Evolutionary conservation across 1,284 basidiomycete genomes (phyloP).

Genomic region (Leccinum subatratum): DNA sequence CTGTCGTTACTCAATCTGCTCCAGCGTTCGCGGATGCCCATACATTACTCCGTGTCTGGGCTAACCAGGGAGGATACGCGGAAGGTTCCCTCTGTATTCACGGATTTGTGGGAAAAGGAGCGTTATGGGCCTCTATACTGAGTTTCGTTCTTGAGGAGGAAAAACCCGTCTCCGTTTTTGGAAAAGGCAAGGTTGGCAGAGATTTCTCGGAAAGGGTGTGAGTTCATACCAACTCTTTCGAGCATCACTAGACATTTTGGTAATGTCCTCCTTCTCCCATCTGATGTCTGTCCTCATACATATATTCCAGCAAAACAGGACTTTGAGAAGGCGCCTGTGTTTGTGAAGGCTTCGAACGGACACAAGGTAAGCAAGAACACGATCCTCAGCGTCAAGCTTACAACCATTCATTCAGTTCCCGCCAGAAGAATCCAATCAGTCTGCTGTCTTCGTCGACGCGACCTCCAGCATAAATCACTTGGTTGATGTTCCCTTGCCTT

Average conservation of each 20-base stretch:
- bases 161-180: conserved; percentile 36
- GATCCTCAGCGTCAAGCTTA: conserved; percentile 8
- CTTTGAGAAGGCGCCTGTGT: conserved; percentile 59
- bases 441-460: conserved; percentile 74
- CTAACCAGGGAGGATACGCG: conserved; percentile 79
- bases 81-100: conserved; percentile 54
- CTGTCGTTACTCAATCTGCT: conserved; percentile 57
- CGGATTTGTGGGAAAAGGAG: conserved; percentile 64
- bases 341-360: conserved; percentile 52
- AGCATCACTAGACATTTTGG: conserved; percentile 75
- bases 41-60: conserved; percentile 84
- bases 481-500: conserved; percentile 67
- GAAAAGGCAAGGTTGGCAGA: conserved; percentile 34
- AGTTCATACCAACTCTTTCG: conserved; percentile 87
- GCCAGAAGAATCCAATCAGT: conserved; percentile 46
- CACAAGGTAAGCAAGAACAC: conserved; percentile 40
- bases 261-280: conserved; percentile 32
- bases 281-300: conserved; percentile 10
- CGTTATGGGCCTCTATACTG: conserved; percentile 71
- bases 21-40: conserved; percentile 74
- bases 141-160: conserved; percentile 71
- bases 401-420: conserved; percentile 41
- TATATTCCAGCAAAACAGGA: conserved; percentile 60
- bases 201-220: conserved; percentile 63
- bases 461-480: conserved; percentile 78